Conservation (phyloP, 495 filamentous ascomycete species). For the Neurospora hispaniola region DNA sequence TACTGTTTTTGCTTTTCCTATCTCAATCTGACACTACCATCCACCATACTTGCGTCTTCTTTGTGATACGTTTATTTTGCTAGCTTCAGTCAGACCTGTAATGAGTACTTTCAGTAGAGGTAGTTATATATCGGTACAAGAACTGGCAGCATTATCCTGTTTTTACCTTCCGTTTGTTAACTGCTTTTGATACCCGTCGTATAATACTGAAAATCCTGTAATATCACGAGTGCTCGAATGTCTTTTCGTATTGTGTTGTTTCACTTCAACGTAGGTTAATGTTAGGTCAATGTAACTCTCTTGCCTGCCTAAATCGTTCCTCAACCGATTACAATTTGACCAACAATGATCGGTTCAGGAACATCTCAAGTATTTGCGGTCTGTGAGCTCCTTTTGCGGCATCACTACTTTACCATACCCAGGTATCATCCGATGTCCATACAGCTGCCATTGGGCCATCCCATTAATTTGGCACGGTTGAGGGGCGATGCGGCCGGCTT, state of each 20-base stretch:
- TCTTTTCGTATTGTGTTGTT: not conserved
- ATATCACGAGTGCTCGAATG: not conserved
- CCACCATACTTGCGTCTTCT: not conserved
- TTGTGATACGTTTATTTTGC: not conserved
- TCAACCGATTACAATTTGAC: not conserved
- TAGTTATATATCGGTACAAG: not conserved
- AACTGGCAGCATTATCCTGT: not conserved
- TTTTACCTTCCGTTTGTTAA: not conserved
- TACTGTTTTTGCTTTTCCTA: not conserved
- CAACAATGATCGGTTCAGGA: not conserved
- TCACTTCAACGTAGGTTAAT: not conserved
- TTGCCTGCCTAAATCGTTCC: not conserved
- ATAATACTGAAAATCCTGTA: not conserved
- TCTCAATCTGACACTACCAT: not conserved
- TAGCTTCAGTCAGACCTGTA: not conserved
- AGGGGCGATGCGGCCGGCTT: not conserved
- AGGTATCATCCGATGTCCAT: not conserved
- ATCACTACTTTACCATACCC: not conserved
- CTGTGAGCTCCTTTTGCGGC: not conserved
- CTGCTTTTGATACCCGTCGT: not conserved
- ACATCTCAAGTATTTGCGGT: not conserved
- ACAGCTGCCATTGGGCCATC: not conserved
- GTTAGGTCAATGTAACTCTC: not conserved
- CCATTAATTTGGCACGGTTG: not conserved
- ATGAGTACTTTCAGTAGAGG: not conserved